Evolutionary conservation across 495 filamentous ascomycete species (phyloP).

Genomic region (Cercophora scortea): DNA sequence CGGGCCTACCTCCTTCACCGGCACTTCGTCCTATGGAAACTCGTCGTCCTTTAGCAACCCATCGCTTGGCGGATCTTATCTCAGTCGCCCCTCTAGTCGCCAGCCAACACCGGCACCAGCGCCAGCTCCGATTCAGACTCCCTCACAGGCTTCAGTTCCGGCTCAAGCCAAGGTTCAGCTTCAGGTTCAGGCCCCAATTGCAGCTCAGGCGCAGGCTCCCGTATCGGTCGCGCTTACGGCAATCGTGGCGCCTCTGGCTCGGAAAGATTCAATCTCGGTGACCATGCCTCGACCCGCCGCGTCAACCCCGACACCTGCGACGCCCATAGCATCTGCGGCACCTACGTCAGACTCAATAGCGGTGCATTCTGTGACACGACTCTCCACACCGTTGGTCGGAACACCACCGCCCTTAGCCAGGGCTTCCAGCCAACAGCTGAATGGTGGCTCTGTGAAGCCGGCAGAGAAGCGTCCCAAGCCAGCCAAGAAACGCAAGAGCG

Average conservation of each 20-base stretch:
- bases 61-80: too few species aligned
- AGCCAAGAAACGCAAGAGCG: constrained; percentile 26
- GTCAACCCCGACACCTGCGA: background rate
- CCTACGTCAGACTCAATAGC: constrained; percentile 18
- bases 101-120: too few species aligned
- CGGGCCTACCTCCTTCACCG: constrained; percentile 1
- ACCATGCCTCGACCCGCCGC: constrained; percentile 8
- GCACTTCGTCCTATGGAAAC: constrained; percentile 4
- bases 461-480: constrained; percentile 17
- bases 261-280: constrained; percentile 23
- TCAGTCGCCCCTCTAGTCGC: too few species aligned
- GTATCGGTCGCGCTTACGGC: background rate
- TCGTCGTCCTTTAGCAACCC: too few species aligned
- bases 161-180: background rate
- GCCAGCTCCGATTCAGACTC: background rate
- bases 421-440: constrained; percentile 1
- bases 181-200: too few species aligned
- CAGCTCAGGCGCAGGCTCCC: background rate
- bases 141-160: background rate
- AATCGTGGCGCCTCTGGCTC: background rate
- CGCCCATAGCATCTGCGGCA: background rate
- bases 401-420: constrained; percentile 2
- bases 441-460: background rate
- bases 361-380: constrained; percentile 11
- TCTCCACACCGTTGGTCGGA: constrained; percentile 6